Conservation (phyloP, 345 rosid genomes). For the Linum usitatissimum region DNA sequence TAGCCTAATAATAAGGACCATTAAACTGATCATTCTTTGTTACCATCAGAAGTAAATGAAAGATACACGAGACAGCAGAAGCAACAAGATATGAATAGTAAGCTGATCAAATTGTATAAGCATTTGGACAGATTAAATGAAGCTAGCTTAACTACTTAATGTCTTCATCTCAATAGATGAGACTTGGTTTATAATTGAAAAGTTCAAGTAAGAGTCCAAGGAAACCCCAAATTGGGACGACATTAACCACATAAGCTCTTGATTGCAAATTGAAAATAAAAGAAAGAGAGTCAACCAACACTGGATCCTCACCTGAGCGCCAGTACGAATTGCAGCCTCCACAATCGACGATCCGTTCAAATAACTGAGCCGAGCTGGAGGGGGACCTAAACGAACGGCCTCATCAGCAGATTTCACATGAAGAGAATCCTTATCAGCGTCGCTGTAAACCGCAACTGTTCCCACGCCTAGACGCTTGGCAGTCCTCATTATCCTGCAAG, state of each 20-base stretch:
- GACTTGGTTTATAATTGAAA: no score
- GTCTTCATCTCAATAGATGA: no score
- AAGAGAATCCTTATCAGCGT: conserved; percentile 68
- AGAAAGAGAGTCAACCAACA: neutral
- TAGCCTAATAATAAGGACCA: conserved; percentile 41
- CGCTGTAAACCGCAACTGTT: conserved; percentile 83
- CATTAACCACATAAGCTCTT: no score
- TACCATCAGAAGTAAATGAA: neutral
- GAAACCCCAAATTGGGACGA: no score
- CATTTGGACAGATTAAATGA: no score
- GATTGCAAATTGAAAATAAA: neutral
- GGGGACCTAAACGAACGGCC: conserved; percentile 66
- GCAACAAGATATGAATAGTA: neutral
- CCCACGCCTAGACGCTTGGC: conserved; percentile 70
- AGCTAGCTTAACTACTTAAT: no score
- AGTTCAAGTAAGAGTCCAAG: no score
- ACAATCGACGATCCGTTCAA: conserved; percentile 47
- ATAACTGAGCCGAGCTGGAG: conserved; percentile 80
- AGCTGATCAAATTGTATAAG: no score
- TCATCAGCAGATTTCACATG: conserved; percentile 88
- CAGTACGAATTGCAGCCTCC: conserved; percentile 66
- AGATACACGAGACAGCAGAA: neutral
- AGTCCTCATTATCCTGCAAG: conserved; percentile 74
- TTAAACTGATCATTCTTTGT: neutral
- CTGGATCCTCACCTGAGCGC: conserved; percentile 50